A percentile compares a stretch with the other conserved stretches of the same genome.
These are phyloP conservation scores for Guillardia theta DNA, from an alignment of 78 protist species.

Conservation along the genomic window DNA sequence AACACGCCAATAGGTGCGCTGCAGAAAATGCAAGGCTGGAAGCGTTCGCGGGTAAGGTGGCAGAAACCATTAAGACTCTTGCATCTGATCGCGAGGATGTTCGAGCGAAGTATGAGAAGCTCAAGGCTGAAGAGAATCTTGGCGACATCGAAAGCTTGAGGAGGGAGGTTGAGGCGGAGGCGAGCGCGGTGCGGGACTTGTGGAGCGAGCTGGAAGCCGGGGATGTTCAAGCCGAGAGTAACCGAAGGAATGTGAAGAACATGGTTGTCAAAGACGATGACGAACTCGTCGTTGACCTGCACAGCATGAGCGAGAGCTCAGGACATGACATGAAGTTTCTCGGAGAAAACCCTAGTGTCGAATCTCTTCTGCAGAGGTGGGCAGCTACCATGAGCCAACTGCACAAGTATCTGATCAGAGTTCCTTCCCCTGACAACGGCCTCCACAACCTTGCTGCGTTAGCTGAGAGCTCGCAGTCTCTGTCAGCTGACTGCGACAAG, in stretches of 20 bases:
- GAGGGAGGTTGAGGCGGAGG: background rate
- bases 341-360: background rate
- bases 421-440: too few species aligned
- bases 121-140: background rate
- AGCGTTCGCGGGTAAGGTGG: background rate
- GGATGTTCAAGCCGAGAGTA: background rate
- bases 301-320: background rate
- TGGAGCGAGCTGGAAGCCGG: background rate
- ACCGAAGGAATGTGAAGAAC: background rate
- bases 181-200: background rate
- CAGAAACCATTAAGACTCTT: background rate
- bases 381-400: background rate
- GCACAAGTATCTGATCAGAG: too few species aligned
- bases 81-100: background rate
- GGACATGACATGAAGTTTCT: background rate
- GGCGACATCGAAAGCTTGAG: background rate
- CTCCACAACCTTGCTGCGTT: too few species aligned
- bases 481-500: too few species aligned
- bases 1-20: background rate
- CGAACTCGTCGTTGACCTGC: background rate
- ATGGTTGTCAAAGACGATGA: background rate
- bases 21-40: background rate
- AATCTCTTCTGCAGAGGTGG: background rate
- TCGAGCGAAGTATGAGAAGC: background rate
- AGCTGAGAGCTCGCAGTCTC: too few species aligned